Percentiles rank a stretch among this genome's conserved stretches.
Conservation (phyloP, 1,284 basidiomycete species). For the Inonotus obliquus region DNA sequence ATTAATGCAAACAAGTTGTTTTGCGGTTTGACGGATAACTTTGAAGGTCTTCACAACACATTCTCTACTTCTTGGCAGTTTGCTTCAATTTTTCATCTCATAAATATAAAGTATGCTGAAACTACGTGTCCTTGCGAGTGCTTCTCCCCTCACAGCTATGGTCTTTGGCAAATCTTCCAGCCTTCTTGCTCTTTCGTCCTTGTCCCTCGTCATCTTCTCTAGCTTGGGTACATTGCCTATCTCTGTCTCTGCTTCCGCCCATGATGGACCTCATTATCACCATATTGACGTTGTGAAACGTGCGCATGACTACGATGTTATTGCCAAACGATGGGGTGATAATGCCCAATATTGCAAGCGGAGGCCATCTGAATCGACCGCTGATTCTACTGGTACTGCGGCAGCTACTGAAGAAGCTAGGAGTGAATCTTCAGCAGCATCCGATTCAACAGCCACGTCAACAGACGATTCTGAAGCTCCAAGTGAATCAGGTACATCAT, state of each 20-base stretch:
- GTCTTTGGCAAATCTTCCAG: neutral
- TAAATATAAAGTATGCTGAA: no score
- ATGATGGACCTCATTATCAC: conserved; percentile 37
- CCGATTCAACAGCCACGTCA: no score
- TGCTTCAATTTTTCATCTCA: no score
- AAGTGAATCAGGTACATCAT: neutral
- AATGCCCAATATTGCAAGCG: conserved; percentile 48
- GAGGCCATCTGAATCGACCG: conserved; percentile 21
- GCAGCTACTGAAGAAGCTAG: no score
- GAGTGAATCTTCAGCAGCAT: no score
- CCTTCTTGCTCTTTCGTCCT: neutral
- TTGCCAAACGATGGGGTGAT: conserved; percentile 47
- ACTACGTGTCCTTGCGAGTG: no score
- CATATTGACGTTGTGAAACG: conserved; percentile 28
- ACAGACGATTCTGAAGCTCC: neutral
- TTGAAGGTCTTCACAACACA: no score
- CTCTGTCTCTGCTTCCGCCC: conserved; percentile 49
- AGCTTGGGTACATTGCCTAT: conserved; percentile 24
- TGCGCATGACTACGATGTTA: conserved; percentile 38
- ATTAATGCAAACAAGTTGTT: no score
- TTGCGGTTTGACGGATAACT: no score
- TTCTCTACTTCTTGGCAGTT: no score
- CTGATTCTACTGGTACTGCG: no score
- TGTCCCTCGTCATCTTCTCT: neutral
- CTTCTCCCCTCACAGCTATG: no score